These are phyloP conservation scores for Paramyrothecium sp. DNA, from an alignment of 2,329 filamentous ascomycete genomes.

Conservation along the genomic window DNA sequence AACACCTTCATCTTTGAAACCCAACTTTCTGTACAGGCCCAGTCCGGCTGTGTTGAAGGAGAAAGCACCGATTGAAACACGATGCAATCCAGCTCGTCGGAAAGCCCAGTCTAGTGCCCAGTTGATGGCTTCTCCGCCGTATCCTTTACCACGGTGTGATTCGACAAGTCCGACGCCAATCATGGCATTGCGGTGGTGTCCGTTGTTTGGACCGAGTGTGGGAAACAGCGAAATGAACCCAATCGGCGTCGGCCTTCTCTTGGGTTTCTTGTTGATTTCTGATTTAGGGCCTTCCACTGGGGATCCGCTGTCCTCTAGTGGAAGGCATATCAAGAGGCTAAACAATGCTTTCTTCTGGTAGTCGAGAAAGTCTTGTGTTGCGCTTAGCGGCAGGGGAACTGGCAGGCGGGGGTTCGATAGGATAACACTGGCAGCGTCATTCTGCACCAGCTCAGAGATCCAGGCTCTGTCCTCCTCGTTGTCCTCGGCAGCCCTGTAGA, in stretches of 20 bases:
- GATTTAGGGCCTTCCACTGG: not conserved
- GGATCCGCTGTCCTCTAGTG: not conserved
- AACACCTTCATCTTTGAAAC: slow-evolving; percentile 42
- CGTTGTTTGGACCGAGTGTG: not conserved
- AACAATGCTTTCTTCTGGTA: not conserved
- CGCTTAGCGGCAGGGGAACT: not conserved
- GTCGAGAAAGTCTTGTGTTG: not conserved
- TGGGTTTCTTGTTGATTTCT: not conserved
- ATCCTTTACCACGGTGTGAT: slow-evolving; percentile 35
- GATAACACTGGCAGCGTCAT: slow-evolving; percentile 6
- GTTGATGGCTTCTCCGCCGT: slow-evolving; percentile 43
- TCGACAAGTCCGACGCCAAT: slow-evolving; percentile 36
- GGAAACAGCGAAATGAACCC: slow-evolving; percentile 6
- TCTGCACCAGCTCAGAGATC: slow-evolving; percentile 7
- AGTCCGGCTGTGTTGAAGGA: slow-evolving; percentile 40
- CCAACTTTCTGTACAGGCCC: slow-evolving; percentile 41
- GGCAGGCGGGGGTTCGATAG: slow-evolving; percentile 3
- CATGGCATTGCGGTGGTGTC: slow-evolving; percentile 6
- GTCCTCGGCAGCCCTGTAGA: slow-evolving; percentile 11
- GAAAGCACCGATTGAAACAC: slow-evolving; percentile 36
- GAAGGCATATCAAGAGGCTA: slow-evolving; percentile 6
- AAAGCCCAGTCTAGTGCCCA: slow-evolving; percentile 49
- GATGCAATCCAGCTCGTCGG: slow-evolving; percentile 38
- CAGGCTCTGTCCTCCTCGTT: slow-evolving; percentile 11
- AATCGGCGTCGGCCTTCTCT: slow-evolving; percentile 3